A percentile compares a stretch with the other conserved stretches of the same genome.
Conservation (phyloP, 441 rosid genomes). For the Populus hybrid region DNA sequence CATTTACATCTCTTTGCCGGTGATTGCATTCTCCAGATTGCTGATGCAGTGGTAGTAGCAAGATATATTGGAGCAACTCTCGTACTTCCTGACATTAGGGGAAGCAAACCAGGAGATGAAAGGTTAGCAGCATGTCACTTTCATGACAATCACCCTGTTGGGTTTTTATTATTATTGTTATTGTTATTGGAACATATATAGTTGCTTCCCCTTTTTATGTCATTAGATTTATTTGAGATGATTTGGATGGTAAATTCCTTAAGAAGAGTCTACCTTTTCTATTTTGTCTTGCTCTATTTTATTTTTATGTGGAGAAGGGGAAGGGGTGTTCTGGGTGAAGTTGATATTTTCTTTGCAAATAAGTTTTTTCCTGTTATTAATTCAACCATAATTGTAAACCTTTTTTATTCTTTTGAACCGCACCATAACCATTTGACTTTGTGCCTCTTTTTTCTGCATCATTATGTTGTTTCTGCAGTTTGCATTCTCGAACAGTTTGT, state of each 20-base stretch:
- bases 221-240: background rate
- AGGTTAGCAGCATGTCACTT: constrained; percentile 41
- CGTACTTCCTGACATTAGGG: constrained; percentile 90
- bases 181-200: background rate
- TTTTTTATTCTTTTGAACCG: background rate
- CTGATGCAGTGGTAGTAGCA: constrained; percentile 89
- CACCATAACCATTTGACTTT: background rate
- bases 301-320: background rate
- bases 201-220: background rate
- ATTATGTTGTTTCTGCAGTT: too few species aligned
- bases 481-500: too few species aligned
- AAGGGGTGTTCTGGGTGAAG: background rate
- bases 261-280: background rate
- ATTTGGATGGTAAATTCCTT: background rate
- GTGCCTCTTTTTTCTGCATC: background rate
- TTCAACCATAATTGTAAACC: background rate
- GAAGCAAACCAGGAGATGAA: constrained; percentile 88
- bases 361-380: background rate
- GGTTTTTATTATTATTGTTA: too few species aligned
- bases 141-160: background rate
- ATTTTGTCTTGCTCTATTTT: background rate
- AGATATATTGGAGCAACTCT: constrained; percentile 71
- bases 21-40: constrained; percentile 50
- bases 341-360: background rate
- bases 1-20: constrained; percentile 1